A percentile compares a stretch with the other conserved stretches of the same genome.
Conservation (phyloP, 2,329 filamentous ascomycete species). For the Westerdykella ornata region DNA sequence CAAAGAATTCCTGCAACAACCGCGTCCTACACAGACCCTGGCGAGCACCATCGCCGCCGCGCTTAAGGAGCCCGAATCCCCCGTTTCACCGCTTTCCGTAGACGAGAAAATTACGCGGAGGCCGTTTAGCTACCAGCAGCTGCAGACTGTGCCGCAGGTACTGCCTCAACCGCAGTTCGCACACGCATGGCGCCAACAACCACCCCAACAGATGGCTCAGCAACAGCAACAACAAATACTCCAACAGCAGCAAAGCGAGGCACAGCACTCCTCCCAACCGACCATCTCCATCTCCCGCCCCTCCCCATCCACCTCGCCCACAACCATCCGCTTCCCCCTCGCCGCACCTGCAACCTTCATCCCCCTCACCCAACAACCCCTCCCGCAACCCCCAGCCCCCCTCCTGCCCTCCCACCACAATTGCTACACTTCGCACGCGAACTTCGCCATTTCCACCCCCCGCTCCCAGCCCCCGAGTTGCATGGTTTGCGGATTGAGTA, state of each 20-base stretch:
- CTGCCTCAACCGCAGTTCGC: background rate
- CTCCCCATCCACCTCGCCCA: background rate
- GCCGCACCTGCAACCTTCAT: no score
- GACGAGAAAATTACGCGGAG: conserved; percentile 8
- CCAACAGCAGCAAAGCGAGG: no score
- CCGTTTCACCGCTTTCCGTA: conserved; percentile 22
- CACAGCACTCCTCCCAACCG: no score
- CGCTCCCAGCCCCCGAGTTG: conserved; percentile 9
- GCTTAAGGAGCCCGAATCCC: conserved; percentile 2
- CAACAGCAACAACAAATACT: background rate
- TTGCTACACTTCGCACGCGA: conserved; percentile 10
- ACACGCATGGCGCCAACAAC: background rate
- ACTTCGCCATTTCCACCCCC: conserved; percentile 10
- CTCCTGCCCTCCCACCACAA: conserved; percentile 10
- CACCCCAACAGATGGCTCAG: background rate
- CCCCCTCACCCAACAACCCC: background rate
- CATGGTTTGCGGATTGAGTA: conserved; percentile 8
- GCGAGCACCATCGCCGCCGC: conserved; percentile 1
- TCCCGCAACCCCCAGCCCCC: conserved; percentile 3
- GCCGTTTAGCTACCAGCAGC: conserved; percentile 25
- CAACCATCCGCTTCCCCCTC: no score
- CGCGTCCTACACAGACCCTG: background rate
- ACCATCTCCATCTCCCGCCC: background rate
- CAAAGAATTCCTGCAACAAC: no score
- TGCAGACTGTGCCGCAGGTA: background rate